Percentiles rank a stretch among this genome's conserved stretches.
Conservation (phyloP, 2,329 filamentous ascomycete genomes). For the Trichoderma sp. region DNA sequence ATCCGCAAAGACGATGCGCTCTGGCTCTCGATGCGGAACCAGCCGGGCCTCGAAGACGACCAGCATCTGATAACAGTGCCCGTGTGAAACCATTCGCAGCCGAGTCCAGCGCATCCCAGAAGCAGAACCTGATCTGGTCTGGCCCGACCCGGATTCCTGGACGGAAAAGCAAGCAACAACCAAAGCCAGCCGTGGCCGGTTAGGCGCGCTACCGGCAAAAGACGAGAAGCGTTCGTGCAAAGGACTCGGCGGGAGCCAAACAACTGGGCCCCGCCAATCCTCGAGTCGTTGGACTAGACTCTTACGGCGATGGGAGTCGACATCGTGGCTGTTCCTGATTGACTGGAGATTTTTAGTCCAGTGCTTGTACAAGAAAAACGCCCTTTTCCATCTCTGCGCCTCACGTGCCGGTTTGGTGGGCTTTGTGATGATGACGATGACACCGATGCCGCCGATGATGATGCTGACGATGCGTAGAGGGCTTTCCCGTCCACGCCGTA, state of each 20-base stretch:
- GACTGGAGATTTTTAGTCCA: not conserved
- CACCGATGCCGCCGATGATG: not conserved
- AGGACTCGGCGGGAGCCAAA: slow-evolving; percentile 7
- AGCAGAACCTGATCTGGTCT: not conserved
- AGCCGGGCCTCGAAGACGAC: not conserved
- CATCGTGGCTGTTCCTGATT: not conserved
- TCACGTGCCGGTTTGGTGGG: not conserved
- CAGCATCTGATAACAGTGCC: not conserved
- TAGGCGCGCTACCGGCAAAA: slow-evolving; percentile 7
- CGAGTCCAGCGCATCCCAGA: not conserved
- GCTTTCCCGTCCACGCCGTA: not conserved
- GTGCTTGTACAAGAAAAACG: not conserved
- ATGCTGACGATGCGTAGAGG: not conserved
- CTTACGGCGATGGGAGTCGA: not conserved
- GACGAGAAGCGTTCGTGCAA: not conserved
- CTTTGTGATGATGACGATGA: not conserved
- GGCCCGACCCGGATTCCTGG: not conserved
- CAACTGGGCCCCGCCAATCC: slow-evolving; percentile 13
- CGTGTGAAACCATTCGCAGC: not conserved
- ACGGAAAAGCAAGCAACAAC: not conserved
- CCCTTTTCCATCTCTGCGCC: not conserved
- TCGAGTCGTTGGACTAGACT: not conserved
- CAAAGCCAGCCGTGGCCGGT: not conserved
- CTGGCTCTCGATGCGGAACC: not conserved
- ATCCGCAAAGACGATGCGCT: not conserved